Base-by-base conservation (phyloP, 768 basidiomycete genomes). In the Lepiota venenata region DNA sequence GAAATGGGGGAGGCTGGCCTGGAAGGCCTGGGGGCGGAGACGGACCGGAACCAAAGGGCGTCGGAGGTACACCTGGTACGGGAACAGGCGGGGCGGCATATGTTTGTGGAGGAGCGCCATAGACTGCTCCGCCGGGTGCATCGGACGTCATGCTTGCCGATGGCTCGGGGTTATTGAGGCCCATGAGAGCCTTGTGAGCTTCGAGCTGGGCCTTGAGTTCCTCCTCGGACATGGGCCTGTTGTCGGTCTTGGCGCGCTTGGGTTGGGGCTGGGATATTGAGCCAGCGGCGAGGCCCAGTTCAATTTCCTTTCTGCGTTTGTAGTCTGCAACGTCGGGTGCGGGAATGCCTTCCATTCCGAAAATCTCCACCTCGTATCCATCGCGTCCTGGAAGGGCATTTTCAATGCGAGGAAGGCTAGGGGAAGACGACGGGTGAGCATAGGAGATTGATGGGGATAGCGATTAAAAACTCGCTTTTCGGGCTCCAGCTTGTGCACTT, bases 331-430 rank as follows among this genome's bases (percentile, higher is more conserved):
- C 82, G 69, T 96, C 95, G 32, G 93, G 91, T 3, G 87, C 88
- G 7, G 94, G 94, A 47, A 98, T 93, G 51, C 96, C 97, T 67
- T 97, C 96, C 97, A 99, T 98, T 20, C 97, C 97, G 60, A 98
- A 98, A 45, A 99, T 98, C 72, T 99, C 97, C 36, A 99, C 88
- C 67, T 98, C 96, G 62, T 98, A 98, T 1, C 95, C 93, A 71
- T 98, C 96, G 32, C 97, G 85, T 25, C 95, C 96, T 8, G 96
- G 93, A 2, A 99, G 76, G 0, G 96, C 95, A 66, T 98, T 98
- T 52, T 97, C 95, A 21, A 99, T 93, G 16, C 96, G 91, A n/a
- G 82, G 85, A 32, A 89, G 74, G 57, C 87, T 87, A 36, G 16
- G 46, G 35, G n/a, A 50, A 40, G 44, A 50, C 50, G 41, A 22